phyloP scores from a whole-genome alignment of 306 rosid genomes.

The Potentilla sterilis region DNA sequence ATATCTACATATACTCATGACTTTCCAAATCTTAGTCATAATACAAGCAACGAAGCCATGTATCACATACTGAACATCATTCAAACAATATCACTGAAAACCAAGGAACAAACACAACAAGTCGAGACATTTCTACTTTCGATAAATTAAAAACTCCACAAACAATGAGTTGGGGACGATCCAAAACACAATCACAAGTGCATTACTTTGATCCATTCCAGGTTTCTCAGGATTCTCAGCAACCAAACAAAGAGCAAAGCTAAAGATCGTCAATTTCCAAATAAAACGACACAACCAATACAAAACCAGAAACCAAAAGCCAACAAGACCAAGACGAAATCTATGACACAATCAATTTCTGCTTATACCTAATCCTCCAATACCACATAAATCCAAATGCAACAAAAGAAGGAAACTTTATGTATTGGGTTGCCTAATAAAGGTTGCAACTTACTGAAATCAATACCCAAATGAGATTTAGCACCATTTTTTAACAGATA shows the following conservation, averaged over 20 bases:
- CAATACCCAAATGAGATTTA: conserved; percentile 12
- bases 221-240: background rate
- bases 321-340: background rate
- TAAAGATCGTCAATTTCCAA: background rate
- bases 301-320: background rate
- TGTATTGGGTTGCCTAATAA: background rate
- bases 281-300: background rate
- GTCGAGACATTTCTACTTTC: background rate
- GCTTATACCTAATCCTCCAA: background rate
- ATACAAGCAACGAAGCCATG: background rate
- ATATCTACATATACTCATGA: background rate
- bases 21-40: background rate
- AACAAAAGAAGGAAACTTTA: background rate
- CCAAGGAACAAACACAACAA: background rate
- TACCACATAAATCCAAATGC: background rate
- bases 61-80: background rate
- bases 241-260: conserved; percentile 13
- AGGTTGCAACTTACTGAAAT: background rate
- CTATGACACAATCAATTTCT: background rate
- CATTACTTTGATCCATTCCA: background rate
- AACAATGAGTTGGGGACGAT: background rate
- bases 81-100: background rate
- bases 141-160: background rate
- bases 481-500: background rate
- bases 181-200: background rate